These are phyloP conservation scores for Curvularia sp. DNA, from an alignment of 2,329 filamentous ascomycete genomes.

Conservation along the genomic window DNA sequence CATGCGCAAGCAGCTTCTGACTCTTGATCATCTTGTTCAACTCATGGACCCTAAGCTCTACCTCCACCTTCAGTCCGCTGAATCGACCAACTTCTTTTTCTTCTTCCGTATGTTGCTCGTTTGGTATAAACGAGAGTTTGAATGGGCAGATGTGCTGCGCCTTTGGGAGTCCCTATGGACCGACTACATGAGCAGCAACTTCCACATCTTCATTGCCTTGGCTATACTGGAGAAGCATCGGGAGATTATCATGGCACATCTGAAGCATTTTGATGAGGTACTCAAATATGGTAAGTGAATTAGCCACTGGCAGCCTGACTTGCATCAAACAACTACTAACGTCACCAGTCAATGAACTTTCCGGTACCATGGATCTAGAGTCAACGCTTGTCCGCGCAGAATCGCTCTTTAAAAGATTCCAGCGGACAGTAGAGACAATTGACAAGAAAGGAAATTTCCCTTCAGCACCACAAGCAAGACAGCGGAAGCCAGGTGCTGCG, in stretches of 20 bases:
- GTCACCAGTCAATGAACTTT: constrained; percentile 84
- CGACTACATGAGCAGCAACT: constrained; percentile 85
- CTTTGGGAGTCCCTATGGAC: constrained; percentile 97
- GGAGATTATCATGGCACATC: constrained; percentile 94
- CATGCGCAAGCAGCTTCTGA: constrained; percentile 90
- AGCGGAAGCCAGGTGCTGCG: constrained; percentile 54
- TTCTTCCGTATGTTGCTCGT: constrained; percentile 99
- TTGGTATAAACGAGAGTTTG: constrained; percentile 98
- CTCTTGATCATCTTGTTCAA: constrained; percentile 92
- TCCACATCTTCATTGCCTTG: constrained; percentile 92
- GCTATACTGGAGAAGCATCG: constrained; percentile 95
- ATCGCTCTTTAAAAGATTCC: constrained; percentile 84
- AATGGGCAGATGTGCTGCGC: constrained; percentile 83
- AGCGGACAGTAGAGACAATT: constrained; percentile 85
- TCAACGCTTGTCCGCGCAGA: constrained; percentile 88
- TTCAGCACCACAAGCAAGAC: constrained; percentile 55
- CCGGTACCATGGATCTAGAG: constrained; percentile 87
- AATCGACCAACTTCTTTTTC: constrained; percentile 99
- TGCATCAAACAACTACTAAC: constrained; percentile 15
- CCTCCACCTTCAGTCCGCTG: constrained; percentile 83
- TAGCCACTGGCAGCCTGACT: neutral
- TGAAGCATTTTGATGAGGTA: constrained; percentile 95
- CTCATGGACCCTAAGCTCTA: constrained; percentile 97
- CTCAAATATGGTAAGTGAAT: constrained; percentile 82
- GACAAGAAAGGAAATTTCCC: constrained; percentile 93